Base-by-base conservation (phyloP, 148 eudicot species). In the Rhododendron vialii region DNA sequence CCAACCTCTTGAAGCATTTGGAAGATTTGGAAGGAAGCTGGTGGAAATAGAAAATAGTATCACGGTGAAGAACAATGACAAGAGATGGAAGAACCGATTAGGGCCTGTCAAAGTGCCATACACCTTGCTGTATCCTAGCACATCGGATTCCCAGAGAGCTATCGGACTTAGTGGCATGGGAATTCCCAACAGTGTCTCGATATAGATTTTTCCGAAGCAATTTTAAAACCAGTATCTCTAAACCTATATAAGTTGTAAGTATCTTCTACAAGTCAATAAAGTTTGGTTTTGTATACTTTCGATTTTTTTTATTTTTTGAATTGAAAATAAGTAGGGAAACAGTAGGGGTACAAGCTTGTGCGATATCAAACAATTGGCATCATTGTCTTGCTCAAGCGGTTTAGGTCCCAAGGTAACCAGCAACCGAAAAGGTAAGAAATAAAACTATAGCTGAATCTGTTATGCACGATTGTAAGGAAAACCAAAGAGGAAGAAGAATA, bases 81-180 rank as follows among this genome's bases (percentile, higher is more conserved):
- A 41, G 41, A 86, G 83, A 45, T 69, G 28, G 75, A 89, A 75
- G 76, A 89, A 89, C 85, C 61, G 90, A 28, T 17, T 35, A 22
- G 90, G 90, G 11, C 88, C 90, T 5, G 90, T 57, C 53, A 80
- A 83, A 47, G 45, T 88, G 79, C 88, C 90, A 5, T 88, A 88
- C 76, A 83, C 88, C 35, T 55, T 86, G 86, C 83, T 88, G 18
- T 86, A 86, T 30, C 75, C 75, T 28, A 69, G 75, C 36, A 69
- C 75, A 5, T 69, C 75, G 17, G 5, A 28, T 69, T 30, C 75
- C 18, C 36, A 28, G 7, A 28, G 0, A 69, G 75, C 75, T 69
- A 12, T 69, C 0, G 75, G 75, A 69, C 75, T 69, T 28, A 69
- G 75, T 13, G 75, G 75, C 75, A 69, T 3, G 75, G 75, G 75